These are phyloP conservation scores for Mycena venus DNA, from an alignment of 768 basidiomycete species.

Conservation along the genomic window DNA sequence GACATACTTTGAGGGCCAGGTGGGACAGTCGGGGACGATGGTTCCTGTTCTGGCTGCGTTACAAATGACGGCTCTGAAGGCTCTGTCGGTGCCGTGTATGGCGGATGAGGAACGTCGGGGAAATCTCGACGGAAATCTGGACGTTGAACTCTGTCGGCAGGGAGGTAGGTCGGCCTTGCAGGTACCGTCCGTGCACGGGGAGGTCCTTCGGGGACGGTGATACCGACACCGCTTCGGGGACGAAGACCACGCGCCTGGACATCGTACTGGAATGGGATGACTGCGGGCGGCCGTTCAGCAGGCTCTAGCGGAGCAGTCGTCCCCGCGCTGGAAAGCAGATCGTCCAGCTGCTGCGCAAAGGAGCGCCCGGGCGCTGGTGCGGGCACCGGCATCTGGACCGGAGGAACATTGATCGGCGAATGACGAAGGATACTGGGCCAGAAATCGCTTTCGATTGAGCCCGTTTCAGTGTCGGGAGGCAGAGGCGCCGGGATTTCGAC, in stretches of 20 bases:
- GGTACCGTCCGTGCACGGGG: slow-evolving; percentile 7
- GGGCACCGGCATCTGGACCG: slow-evolving; percentile 56
- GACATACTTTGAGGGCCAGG: not conserved
- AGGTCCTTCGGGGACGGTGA: not conserved
- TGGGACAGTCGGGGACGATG: not conserved
- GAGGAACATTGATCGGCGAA: slow-evolving; percentile 20
- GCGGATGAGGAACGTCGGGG: not conserved
- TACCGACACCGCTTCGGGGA: slow-evolving; percentile 24
- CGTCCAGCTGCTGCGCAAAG: slow-evolving; percentile 71
- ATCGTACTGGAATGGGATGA: slow-evolving; percentile 69
- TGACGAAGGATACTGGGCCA: slow-evolving; percentile 8
- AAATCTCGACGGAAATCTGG: not conserved
- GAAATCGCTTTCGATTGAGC: not conserved
- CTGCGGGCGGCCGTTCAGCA: slow-evolving; percentile 63
- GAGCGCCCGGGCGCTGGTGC: slow-evolving; percentile 64
- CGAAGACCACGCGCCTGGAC: slow-evolving; percentile 24
- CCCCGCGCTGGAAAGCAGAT: slow-evolving; percentile 64
- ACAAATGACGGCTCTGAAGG: slow-evolving; percentile 1
- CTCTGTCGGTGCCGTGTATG: not conserved
- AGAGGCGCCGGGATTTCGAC: slow-evolving; percentile 27
- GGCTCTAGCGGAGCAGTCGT: slow-evolving; percentile 53
- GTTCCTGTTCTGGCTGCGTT: not conserved
- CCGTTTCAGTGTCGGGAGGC: not conserved
- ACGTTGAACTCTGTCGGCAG: not conserved
- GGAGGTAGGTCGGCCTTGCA: not conserved